Base-by-base conservation (phyloP, 2,329 filamentous ascomycete genomes). In the Botrytis medusae region DNA sequence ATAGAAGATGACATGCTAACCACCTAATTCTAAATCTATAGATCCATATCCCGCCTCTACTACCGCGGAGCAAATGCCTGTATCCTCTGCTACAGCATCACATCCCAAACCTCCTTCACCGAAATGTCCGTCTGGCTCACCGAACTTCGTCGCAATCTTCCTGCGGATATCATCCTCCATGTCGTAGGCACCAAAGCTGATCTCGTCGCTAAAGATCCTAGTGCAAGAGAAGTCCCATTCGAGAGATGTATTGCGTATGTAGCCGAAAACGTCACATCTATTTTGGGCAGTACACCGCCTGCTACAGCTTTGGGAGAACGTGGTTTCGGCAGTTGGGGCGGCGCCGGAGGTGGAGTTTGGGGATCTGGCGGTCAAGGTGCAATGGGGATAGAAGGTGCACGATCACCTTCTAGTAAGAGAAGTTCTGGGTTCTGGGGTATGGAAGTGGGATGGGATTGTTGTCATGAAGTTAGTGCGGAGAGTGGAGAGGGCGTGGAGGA, bases 101-200 rank as follows among this genome's bases (percentile, higher is more conserved):
- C 94, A 74, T 92, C 95, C 82, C 91, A 92, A 75, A 85, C 90
- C 78, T 96, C 93, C 74, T 98, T 97, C 82, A 88, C 90, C 78
- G 94, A 98, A 83, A 97, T 98, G 94, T 94, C 93, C 79, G 88
- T 92, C 72, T 98, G 95, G 95, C 87, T 98, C 75, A 89, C 88
- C 74, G 95, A 98, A 84, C 88, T 97, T 72, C 91, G 93, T 78
- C 88, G 90, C 76, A 95, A 96, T 81, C 87, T 95, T 34, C 84
- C 85, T 74, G 89, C 90, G 4, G 84, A 90, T 74, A 91, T 97
- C 70, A 91, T 98, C 65, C 87, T 98, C 8, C 95, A 98, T 81
- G 92, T 98, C n/a, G 95, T 98, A 14, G 96, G 95, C 76, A 98
- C 94, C 18, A 97, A 97, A 82, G 91, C 92, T 74, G 95, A 99